Conservation (phyloP, 2,329 filamentous ascomycete genomes). For the Coniochaeta sp. region DNA sequence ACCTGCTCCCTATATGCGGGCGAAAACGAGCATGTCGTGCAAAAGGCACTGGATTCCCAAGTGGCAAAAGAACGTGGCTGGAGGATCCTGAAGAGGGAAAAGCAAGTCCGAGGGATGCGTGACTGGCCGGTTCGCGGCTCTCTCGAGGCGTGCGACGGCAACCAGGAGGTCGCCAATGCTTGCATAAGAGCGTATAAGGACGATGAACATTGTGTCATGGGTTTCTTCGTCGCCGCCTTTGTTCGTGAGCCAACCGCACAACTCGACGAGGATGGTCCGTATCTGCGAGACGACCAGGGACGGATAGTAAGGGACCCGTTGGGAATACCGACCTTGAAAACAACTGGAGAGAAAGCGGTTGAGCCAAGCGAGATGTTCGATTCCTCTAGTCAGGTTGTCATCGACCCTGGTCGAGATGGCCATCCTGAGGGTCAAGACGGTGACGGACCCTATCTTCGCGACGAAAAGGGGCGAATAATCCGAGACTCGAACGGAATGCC, state of each 20-base stretch:
- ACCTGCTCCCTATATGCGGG: slow-evolving; percentile 83
- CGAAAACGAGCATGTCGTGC: slow-evolving; percentile 84
- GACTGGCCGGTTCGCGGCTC: slow-evolving; percentile 66
- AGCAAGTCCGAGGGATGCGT: slow-evolving; percentile 70
- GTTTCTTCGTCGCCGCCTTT: slow-evolving; percentile 92
- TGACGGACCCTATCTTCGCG: neutral
- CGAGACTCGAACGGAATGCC: neutral
- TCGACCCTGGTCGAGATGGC: neutral
- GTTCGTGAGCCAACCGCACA: slow-evolving; percentile 42
- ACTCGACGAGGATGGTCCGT: slow-evolving; percentile 16
- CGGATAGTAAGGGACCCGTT: slow-evolving; percentile 19
- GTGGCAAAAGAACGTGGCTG: slow-evolving; percentile 63
- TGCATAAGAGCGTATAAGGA: slow-evolving; percentile 79
- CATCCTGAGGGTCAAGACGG: neutral
- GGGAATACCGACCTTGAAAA: slow-evolving; percentile 22
- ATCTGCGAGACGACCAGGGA: slow-evolving; percentile 19
- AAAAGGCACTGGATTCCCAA: slow-evolving; percentile 59
- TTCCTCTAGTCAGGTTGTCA: neutral
- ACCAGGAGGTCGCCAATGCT: slow-evolving; percentile 54
- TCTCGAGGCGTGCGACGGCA: slow-evolving; percentile 36
- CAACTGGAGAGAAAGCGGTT: slow-evolving; percentile 11
- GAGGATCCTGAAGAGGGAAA: slow-evolving; percentile 62
- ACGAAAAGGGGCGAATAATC: neutral
- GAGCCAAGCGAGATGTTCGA: neutral
- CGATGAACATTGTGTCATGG: slow-evolving; percentile 79